Evolutionary conservation across 495 filamentous ascomycete genomes (phyloP).

Genomic region (Penicillium steckii): DNA sequence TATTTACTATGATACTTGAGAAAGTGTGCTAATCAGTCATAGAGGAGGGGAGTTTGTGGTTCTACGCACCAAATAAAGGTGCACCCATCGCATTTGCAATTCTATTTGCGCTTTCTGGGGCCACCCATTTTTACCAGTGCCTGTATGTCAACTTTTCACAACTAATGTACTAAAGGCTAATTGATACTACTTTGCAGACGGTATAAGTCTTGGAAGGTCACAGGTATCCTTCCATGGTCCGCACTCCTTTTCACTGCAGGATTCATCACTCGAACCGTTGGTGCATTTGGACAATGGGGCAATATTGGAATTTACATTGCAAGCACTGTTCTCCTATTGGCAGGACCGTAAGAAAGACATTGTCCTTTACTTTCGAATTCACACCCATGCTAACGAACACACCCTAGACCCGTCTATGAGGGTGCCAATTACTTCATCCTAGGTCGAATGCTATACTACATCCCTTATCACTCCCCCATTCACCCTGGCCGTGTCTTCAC

Average conservation of each 20-base stretch:
- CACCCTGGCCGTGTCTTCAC: conserved; percentile 74
- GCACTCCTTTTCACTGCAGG: conserved; percentile 53
- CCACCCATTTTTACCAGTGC: conserved; percentile 61
- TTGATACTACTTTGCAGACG: conserved; percentile 17
- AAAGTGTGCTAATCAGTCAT: conserved; percentile 6
- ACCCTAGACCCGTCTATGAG: conserved; percentile 64
- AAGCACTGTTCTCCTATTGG: conserved; percentile 59
- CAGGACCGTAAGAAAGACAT: conserved; percentile 57
- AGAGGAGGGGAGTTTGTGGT: conserved; percentile 58
- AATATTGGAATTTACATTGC: conserved; percentile 58
- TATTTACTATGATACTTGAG: not conserved
- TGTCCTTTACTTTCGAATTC: not conserved
- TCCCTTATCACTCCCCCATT: conserved; percentile 73
- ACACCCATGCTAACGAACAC: not conserved
- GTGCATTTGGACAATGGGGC: conserved; percentile 55
- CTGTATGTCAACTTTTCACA: conserved; percentile 34
- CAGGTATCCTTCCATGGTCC: conserved; percentile 53
- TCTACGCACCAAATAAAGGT: conserved; percentile 73
- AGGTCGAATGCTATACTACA: conserved; percentile 74
- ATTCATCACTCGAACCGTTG: conserved; percentile 56
- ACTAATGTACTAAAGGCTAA: not conserved
- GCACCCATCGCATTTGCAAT: conserved; percentile 67
- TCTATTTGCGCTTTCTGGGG: conserved; percentile 59
- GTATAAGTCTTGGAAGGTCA: conserved; percentile 53
- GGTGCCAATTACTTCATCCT: conserved; percentile 74